Evolutionary conservation across 2,329 filamentous ascomycete species (phyloP).

Genomic region (Microcyclospora pomicola): DNA sequence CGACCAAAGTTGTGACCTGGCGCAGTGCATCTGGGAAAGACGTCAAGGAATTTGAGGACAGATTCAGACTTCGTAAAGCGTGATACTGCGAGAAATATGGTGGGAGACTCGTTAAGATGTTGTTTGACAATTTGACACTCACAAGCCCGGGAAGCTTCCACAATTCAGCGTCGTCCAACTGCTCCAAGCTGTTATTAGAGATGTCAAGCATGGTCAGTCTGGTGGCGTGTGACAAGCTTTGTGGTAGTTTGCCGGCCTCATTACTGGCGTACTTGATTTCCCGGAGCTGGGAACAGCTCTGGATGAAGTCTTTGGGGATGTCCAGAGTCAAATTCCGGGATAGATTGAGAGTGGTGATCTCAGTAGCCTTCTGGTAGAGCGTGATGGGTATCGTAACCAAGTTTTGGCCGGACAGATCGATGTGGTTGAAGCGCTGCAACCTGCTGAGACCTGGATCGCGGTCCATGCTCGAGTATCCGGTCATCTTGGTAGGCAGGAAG

Average conservation of each 20-base stretch:
- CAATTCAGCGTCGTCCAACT: slow-evolving; percentile 73
- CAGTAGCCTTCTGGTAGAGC: slow-evolving; percentile 76
- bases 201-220: slow-evolving; percentile 81
- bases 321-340: slow-evolving; percentile 86
- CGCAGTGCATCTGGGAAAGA: slow-evolving; percentile 77
- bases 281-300: slow-evolving; percentile 76
- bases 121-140: slow-evolving; percentile 88
- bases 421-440: slow-evolving; percentile 81
- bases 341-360: slow-evolving; percentile 89
- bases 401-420: slow-evolving; percentile 81
- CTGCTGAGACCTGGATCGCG: slow-evolving; percentile 68
- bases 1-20: slow-evolving; percentile 66
- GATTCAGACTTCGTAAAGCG: slow-evolving; percentile 66
- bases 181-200: slow-evolving; percentile 83
- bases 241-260: slow-evolving; percentile 72
- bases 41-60: slow-evolving; percentile 85
- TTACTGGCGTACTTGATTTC: slow-evolving; percentile 96
- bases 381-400: slow-evolving; percentile 89
- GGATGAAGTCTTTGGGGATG: slow-evolving; percentile 90
- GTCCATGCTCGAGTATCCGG: slow-evolving; percentile 58
- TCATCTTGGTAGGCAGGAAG: slow-evolving; percentile 80
- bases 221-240: slow-evolving; percentile 67
- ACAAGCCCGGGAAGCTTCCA: slow-evolving; percentile 61
- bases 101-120: slow-evolving; percentile 67
- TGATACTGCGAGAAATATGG: slow-evolving; percentile 70